A percentile compares a stretch with the other conserved stretches of the same genome.
phyloP scores from a whole-genome alignment of 2,329 filamentous ascomycete species.

The Diatrype stigma region DNA sequence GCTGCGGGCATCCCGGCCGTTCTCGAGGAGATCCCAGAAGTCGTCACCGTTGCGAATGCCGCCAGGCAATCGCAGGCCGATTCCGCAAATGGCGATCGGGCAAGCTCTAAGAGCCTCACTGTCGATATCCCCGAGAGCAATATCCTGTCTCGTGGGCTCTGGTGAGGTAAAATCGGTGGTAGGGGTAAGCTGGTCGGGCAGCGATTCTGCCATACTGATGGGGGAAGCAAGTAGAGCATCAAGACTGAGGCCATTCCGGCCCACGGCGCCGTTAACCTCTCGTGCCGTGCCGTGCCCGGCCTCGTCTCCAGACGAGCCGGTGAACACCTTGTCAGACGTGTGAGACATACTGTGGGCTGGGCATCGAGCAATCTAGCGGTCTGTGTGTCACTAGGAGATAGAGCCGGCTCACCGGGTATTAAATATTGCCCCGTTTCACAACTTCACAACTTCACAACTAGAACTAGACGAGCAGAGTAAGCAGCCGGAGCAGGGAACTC shows the following conservation, averaged over 20 bases:
- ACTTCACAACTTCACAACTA: too few species aligned
- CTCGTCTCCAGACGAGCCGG: not conserved
- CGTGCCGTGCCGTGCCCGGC: not conserved
- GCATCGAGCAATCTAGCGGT: too few species aligned
- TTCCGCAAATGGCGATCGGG: slow-evolving; percentile 21
- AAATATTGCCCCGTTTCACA: too few species aligned
- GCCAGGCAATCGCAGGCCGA: slow-evolving; percentile 23
- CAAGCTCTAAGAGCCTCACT: not conserved
- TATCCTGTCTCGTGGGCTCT: not conserved
- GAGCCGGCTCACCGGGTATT: too few species aligned
- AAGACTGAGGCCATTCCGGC: not conserved
- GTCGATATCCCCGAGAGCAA: not conserved
- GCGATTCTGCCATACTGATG: not conserved
- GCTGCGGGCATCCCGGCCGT: slow-evolving; percentile 15
- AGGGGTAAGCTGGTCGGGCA: not conserved
- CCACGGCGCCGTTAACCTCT: not conserved
- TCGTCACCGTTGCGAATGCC: slow-evolving; percentile 13
- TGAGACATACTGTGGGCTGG: too few species aligned
- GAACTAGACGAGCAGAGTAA: not conserved
- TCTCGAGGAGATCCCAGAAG: slow-evolving; percentile 25
- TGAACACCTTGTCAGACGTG: not conserved
- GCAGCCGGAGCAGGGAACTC: not conserved
- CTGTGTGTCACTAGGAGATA: too few species aligned
- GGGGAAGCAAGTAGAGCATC: not conserved
- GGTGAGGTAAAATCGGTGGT: not conserved